A percentile compares a stretch with the other conserved stretches of the same genome.
phyloP scores from a whole-genome alignment of 2,329 filamentous ascomycete species.

The Colletotrichum tamarilloi region DNA sequence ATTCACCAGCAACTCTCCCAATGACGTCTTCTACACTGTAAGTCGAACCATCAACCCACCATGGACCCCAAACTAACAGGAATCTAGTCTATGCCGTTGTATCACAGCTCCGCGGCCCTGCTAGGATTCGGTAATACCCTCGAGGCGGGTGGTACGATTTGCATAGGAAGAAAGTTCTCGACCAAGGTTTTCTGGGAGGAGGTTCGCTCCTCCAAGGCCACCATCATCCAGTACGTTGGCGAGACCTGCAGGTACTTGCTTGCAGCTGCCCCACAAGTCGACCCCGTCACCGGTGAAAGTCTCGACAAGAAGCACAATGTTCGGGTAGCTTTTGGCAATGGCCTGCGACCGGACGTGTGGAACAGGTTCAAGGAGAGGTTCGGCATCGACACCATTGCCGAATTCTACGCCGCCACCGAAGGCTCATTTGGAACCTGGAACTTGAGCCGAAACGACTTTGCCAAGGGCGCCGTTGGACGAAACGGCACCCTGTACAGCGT shows the following conservation, averaged over 20 bases:
- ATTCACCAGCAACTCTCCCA: slow-evolving; percentile 67
- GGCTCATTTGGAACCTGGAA: slow-evolving; percentile 79
- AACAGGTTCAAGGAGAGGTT: slow-evolving; percentile 85
- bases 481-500: slow-evolving; percentile 71
- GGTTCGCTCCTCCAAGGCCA: slow-evolving; percentile 76
- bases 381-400: slow-evolving; percentile 76
- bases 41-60: slow-evolving; percentile 38
- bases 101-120: slow-evolving; percentile 82
- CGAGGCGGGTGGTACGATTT: slow-evolving; percentile 71
- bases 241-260: slow-evolving; percentile 88
- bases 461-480: slow-evolving; percentile 82
- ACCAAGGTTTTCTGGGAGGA: slow-evolving; percentile 82
- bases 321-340: slow-evolving; percentile 85
- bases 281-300: slow-evolving; percentile 72
- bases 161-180: slow-evolving; percentile 82
- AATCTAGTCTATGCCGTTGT: slow-evolving; percentile 84
- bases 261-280: slow-evolving; percentile 70
- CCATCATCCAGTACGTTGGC: slow-evolving; percentile 87
- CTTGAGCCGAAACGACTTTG: slow-evolving; percentile 76
- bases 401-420: slow-evolving; percentile 87
- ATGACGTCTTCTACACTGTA: slow-evolving; percentile 82
- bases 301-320: slow-evolving; percentile 80
- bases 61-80: slow-evolving; percentile 14
- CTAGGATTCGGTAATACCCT: slow-evolving; percentile 75
- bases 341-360: slow-evolving; percentile 88